Evolutionary conservation across 768 basidiomycete genomes (phyloP).

Genomic region (Phaeotremella fagi): DNA sequence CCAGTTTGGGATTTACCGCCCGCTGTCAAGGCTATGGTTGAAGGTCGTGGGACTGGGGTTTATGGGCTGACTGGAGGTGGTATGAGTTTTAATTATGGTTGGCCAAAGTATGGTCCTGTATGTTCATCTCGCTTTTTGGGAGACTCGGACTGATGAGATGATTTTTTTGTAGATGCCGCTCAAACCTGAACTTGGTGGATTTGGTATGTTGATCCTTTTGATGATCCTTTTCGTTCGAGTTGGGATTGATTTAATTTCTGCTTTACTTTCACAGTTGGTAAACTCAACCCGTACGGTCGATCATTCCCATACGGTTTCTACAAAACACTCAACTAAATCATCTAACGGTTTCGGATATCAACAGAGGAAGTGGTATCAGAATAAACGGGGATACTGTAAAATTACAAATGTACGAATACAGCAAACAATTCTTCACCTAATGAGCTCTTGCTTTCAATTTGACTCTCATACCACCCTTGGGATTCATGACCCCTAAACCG

Average conservation of each 20-base stretch:
- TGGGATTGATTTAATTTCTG: background rate
- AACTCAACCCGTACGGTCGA: constrained; percentile 41
- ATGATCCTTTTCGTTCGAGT: background rate
- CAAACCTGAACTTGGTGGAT: constrained; percentile 42
- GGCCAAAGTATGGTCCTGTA: constrained; percentile 43
- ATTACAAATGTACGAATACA: too few relatives aligned
- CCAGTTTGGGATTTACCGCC: constrained; percentile 33
- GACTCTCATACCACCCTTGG: constrained; percentile 13
- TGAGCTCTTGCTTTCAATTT: background rate
- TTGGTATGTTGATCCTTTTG: constrained; percentile 22
- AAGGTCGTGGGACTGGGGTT: constrained; percentile 30
- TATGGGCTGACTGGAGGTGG: constrained; percentile 17
- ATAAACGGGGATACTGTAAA: background rate
- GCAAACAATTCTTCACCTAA: too few relatives aligned
- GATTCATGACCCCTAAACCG: constrained; percentile 22
- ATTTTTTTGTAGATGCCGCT: constrained; percentile 28
- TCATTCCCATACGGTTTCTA: constrained; percentile 37
- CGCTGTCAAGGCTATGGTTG: constrained; percentile 27
- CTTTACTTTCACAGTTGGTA: constrained; percentile 22
- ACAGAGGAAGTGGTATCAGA: background rate
- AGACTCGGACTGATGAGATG: background rate
- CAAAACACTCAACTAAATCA: constrained; percentile 24
- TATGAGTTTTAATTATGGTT: constrained; percentile 35
- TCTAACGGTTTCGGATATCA: background rate
- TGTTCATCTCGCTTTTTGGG: constrained; percentile 5